These are phyloP conservation scores for Aspergillus avenaceus DNA, from an alignment of 495 filamentous ascomycete species.

Conservation along the genomic window DNA sequence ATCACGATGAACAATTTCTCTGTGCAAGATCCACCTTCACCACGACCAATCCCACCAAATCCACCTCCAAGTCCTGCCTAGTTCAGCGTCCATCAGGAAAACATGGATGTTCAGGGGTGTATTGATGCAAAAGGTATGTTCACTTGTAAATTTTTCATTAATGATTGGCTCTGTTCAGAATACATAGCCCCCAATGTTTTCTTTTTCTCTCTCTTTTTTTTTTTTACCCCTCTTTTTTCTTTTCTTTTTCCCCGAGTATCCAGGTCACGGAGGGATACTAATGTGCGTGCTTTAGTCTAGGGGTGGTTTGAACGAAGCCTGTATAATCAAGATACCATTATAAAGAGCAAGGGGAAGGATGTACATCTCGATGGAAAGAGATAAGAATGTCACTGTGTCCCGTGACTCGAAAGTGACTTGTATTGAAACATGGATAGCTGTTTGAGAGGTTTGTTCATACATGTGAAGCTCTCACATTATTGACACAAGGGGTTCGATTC, in stretches of 20 bases:
- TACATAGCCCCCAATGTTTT: no score
- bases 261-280: no score
- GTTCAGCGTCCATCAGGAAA: neutral
- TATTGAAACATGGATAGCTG: neutral
- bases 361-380: slow-evolving; percentile 2
- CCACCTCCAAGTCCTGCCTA: slow-evolving; percentile 42
- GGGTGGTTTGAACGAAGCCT: slow-evolving; percentile 4
- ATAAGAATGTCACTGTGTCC: neutral
- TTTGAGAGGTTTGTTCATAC: no score
- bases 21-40: slow-evolving; percentile 33
- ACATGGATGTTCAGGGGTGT: neutral
- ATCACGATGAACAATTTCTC: slow-evolving; percentile 6
- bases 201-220: no score
- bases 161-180: no score
- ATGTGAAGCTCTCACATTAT: no score
- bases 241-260: no score
- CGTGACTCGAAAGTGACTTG: neutral
- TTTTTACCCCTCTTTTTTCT: no score
- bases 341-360: neutral
- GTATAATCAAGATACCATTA: slow-evolving; percentile 3
- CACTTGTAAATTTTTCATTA: no score
- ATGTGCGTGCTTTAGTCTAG: no score
- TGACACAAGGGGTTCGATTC: neutral
- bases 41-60: slow-evolving; percentile 38
- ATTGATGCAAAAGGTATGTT: neutral